Percentiles rank a stretch among this genome's conserved stretches.
These are phyloP conservation scores for Wickerhamomyces subpelliculosus DNA, from an alignment of 805 yeast species.

Conservation along the genomic window DNA sequence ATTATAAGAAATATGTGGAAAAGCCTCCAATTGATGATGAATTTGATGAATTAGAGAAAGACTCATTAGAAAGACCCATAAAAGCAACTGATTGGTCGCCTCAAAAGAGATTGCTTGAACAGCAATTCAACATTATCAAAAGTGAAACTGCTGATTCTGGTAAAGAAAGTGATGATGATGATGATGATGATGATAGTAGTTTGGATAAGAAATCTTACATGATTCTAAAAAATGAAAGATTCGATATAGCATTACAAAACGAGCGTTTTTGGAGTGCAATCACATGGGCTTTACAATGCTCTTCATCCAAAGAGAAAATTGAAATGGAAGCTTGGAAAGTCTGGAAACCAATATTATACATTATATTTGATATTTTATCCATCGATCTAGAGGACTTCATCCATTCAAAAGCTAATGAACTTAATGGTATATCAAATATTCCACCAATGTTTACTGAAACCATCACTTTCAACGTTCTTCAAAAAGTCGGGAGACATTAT, in stretches of 20 bases:
- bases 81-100: conserved; percentile 13
- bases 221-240: conserved; percentile 19
- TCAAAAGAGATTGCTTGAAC: conserved; percentile 13
- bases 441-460: conserved; percentile 1
- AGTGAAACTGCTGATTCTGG: neutral
- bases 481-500: conserved; percentile 4
- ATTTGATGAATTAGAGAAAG: neutral
- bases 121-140: conserved; percentile 2
- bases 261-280: conserved; percentile 22
- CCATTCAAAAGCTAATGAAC: neutral
- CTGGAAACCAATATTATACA: conserved; percentile 14
- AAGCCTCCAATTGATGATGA: neutral
- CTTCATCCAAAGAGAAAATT: conserved; percentile 8
- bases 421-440: neutral
- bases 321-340: conserved; percentile 13
- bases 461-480: conserved; percentile 6
- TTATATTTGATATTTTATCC: conserved; percentile 15
- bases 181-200: conserved; percentile 5
- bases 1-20: conserved; percentile 10
- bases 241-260: conserved; percentile 16
- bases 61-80: neutral
- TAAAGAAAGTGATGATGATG: conserved; percentile 2
- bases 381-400: conserved; percentile 4
- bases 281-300: conserved; percentile 24
- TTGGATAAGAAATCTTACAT: conserved; percentile 13